Percentiles rank a stretch among this genome's conserved stretches.
Evolutionary conservation across 2,329 filamentous ascomycete species (phyloP).

Genomic region (Diaporthe eres): DNA sequence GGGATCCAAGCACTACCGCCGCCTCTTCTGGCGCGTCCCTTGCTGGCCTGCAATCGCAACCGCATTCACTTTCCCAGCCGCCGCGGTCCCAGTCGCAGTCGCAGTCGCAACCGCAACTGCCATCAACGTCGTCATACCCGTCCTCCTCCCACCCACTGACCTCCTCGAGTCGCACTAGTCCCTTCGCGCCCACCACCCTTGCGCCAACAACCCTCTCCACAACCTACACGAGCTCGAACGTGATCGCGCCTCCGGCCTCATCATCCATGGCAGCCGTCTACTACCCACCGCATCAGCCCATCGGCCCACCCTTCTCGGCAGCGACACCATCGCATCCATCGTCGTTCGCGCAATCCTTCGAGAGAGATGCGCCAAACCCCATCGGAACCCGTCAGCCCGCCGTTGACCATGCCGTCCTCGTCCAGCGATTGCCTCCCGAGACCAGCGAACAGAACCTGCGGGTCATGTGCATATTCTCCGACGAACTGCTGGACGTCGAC

Average conservation of each 20-base stretch:
- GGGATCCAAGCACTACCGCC: constrained; percentile 46
- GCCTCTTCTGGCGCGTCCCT: constrained; percentile 46
- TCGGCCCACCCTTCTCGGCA: constrained; percentile 50
- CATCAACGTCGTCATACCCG: constrained; percentile 51
- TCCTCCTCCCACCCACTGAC: constrained; percentile 54
- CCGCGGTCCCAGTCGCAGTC: constrained; percentile 19
- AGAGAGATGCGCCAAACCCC: constrained; percentile 59
- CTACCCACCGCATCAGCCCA: constrained; percentile 56
- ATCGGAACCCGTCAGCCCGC: constrained; percentile 49
- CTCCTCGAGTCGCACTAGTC: constrained; percentile 50
- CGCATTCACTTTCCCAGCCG: constrained; percentile 30
- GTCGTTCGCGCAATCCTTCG: constrained; percentile 54
- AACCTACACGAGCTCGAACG: constrained; percentile 52
- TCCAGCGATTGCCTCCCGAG: constrained; percentile 68
- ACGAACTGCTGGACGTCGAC: constrained; percentile 67
- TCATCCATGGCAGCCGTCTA: constrained; percentile 62
- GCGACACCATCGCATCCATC: constrained; percentile 53
- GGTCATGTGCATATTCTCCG: constrained; percentile 71
- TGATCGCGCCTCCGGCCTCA: constrained; percentile 47
- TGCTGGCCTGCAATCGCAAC: constrained; percentile 27
- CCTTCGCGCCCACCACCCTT: constrained; percentile 48
- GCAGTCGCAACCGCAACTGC: constrained; percentile 32
- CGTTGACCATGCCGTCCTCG: constrained; percentile 58
- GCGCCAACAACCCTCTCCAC: constrained; percentile 45
- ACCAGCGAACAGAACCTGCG: constrained; percentile 68